Evolutionary conservation across 2,329 filamentous ascomycete species (phyloP), one percentile per base, ranked within the genome.

Genomic region (Mariannaea elegans): DNA sequence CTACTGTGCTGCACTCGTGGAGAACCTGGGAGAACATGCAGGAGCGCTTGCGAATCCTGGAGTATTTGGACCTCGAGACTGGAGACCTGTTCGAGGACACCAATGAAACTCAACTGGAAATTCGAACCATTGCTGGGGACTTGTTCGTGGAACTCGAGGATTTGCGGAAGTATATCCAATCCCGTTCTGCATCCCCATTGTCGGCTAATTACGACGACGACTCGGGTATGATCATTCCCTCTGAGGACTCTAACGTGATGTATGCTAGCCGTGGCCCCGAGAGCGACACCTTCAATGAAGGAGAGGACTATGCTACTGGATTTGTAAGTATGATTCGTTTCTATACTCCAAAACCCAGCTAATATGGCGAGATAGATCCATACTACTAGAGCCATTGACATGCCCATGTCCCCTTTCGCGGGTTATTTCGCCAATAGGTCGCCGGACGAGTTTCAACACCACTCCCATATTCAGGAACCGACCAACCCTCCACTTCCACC

Each of bases 41-140:
- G 41, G 24, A 29, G 41, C 27, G 53, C 36, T 10, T 42, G 5
- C 16, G 18, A 10, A 24, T 70, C 13, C 13, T 29, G 12, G n/a
- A 24, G 12, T 10, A 45, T 12, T 12, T 45, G 23, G 24, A 45
- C 23, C 41, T 45, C 10, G 41, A 45, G 18, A 27, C 14, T 4
- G 7, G 24, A 21, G 14, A 16, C 21, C 41, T 27, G 14, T 14
- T 14, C 13, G 2, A n/a, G 23, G 21, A 21, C 18, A 12, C 9
- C 18, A 12, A 12, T 7, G 38, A 41, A 19, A 18, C 16, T 23
- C 18, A 7, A 2, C 19, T 21, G 7, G 38, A 23, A 3, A 9
- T 41, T 7, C 19, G 4, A 12, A 41, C 38, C 7, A 19, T 13
- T 4, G 38, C 38, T 6, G 38, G 38, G 19, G 38, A 41, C 18